phyloP scores from a whole-genome alignment of 192 early-diverging fungal species.

The Umbelopsis sp. region DNA sequence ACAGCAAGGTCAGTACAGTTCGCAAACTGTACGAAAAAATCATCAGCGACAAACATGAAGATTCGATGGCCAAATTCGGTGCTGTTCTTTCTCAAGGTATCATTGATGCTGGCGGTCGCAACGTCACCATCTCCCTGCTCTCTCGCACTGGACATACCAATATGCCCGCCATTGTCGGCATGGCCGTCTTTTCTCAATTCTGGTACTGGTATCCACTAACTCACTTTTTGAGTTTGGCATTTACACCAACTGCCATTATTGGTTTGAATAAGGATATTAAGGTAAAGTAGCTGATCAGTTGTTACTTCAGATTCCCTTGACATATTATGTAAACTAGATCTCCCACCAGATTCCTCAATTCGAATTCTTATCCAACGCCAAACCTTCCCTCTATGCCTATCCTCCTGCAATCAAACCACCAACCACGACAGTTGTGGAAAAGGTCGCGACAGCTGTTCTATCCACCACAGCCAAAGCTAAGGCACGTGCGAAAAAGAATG shows the following conservation, averaged over 20 bases:
- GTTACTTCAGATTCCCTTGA: neutral
- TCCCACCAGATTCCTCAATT: constrained; percentile 87
- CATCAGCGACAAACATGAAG: constrained; percentile 91
- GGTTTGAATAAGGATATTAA: constrained; percentile 88
- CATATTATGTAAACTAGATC: neutral
- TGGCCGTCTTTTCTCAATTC: constrained; percentile 98
- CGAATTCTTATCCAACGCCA: constrained; percentile 81
- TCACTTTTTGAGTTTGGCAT: constrained; percentile 93
- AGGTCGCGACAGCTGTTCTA: constrained; percentile 93
- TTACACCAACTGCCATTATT: constrained; percentile 95
- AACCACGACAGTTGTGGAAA: constrained; percentile 77
- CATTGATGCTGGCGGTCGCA: constrained; percentile 96
- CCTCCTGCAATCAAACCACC: constrained; percentile 85
- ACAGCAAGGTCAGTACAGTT: constrained; percentile 81
- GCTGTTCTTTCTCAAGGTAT: constrained; percentile 96
- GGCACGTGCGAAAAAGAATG: constrained; percentile 79
- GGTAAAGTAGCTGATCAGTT: constrained; percentile 43
- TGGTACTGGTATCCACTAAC: constrained; percentile 99
- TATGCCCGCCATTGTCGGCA: constrained; percentile 97
- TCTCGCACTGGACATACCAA: constrained; percentile 86
- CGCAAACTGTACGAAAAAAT: constrained; percentile 87
- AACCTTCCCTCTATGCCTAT: constrained; percentile 91
- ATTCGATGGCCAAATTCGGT: constrained; percentile 93
- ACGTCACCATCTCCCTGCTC: constrained; percentile 92
- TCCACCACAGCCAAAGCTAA: constrained; percentile 95